Evolutionary conservation across 306 rosid species (phyloP), one percentile per base, ranked within the genome.

Genomic region (Casuarina cunninghamiana): DNA sequence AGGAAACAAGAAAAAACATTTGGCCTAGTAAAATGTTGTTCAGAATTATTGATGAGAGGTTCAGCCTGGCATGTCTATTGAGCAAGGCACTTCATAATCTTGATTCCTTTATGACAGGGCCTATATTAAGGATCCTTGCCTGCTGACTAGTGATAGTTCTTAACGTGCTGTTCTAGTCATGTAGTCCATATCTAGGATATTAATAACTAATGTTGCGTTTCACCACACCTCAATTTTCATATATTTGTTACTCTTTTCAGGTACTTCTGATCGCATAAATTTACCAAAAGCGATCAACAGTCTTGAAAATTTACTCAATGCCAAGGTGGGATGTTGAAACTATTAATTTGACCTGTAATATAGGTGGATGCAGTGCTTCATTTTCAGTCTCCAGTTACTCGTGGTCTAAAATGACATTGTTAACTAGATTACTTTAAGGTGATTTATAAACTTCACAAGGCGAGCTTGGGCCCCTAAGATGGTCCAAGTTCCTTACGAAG

Each of bases 241-340:
- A 32, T 75, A 39, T 39, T 35, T 84, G 74, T 68, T 80, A 68
- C 61, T 74, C 44, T 86, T 48, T 88, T 86, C 97, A 92, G 98
- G 88, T 73, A 80, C 95, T 88, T 84, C 91, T 54, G 79, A 84
- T 80, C 83, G 76, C 80, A 89, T 50, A 78, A 89, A 84, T 84
- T 81, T 95, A 76, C 72, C 88, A 53, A 95, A 84, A 90, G 88
- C 89, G 88, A 91, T 95, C 87, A 95, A 92, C 58, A 95, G 98
- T 89, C 97, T 95, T 67, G 98, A 92, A 79, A 70, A 32, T 69
- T 51, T 95, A 72, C 97, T 95, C 80, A 84, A 91, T 84, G 91
- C 98, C 55, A 95, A 89, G 97, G 98, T 95, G 85, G 75, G 92
- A 60, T 54, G 39, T 82, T 8, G 77, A 80, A 45, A 65, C 72